phyloP scores from a whole-genome alignment of 140 eudicot species.

The Anethum foeniculum region DNA sequence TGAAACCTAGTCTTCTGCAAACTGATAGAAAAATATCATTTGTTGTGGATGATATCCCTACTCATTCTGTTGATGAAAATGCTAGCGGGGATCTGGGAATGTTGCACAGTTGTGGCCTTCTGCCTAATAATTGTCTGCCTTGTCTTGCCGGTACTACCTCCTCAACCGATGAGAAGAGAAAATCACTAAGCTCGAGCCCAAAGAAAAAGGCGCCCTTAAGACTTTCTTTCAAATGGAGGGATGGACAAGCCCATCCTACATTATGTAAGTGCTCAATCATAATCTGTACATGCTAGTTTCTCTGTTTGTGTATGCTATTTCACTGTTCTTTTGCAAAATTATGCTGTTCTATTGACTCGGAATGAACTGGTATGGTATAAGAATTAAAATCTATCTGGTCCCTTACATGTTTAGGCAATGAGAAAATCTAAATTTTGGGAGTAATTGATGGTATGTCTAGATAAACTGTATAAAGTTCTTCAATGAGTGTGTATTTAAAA shows the following conservation, averaged over 20 bases:
- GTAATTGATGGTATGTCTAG: not conserved
- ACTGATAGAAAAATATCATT: conserved; percentile 17
- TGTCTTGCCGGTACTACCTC: conserved; percentile 68
- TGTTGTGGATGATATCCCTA: conserved; percentile 14
- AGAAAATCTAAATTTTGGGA: not conserved
- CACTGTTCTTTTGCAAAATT: not conserved
- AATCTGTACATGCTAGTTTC: not conserved
- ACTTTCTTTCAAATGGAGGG: conserved; percentile 75
- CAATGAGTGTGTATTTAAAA: not conserved
- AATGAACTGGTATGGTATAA: not conserved
- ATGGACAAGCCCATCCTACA: conserved; percentile 48
- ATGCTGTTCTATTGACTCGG: not conserved
- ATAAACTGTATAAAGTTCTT: not conserved
- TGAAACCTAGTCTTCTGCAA: conserved; percentile 14
- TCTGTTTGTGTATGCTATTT: not conserved
- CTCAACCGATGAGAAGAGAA: conserved; percentile 45
- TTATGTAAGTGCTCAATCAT: conserved; percentile 38
- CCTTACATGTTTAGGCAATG: not conserved
- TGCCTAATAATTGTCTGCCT: conserved; percentile 52
- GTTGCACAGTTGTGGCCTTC: conserved; percentile 39
- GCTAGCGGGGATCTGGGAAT: conserved; percentile 19
- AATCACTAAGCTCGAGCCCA: conserved; percentile 49
- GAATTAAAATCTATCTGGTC: not conserved
- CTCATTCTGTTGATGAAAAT: conserved; percentile 29
- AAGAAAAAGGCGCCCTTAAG: conserved; percentile 44